Evolutionary conservation across 257 asterid species (phyloP).

Genomic region (Primulina huaijiensis): DNA sequence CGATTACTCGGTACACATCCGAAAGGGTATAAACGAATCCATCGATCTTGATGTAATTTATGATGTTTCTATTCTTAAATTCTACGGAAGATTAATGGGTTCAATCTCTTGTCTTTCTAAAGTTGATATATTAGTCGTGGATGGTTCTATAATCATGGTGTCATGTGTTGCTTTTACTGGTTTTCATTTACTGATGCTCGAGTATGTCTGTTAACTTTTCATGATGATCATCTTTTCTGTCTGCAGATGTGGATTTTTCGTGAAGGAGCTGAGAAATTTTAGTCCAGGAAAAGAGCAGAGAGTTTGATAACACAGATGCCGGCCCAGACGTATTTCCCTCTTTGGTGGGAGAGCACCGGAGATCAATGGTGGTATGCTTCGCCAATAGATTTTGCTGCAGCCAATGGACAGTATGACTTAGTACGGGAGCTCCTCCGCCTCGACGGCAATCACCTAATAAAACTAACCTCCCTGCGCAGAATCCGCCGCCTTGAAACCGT

Average conservation of each 20-base stretch:
- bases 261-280: background rate
- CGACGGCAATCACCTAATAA: conserved; percentile 49
- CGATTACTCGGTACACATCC: background rate
- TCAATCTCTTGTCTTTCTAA: no score
- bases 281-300: background rate
- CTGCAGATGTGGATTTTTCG: background rate
- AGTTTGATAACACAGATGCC: background rate
- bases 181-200: background rate
- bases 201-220: background rate
- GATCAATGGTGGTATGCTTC: conserved; percentile 77
- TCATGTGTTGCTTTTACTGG: background rate
- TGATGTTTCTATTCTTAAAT: background rate
- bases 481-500: conserved; percentile 60
- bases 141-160: background rate
- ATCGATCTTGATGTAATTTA: background rate
- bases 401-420: conserved; percentile 59
- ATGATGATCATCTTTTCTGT: background rate
- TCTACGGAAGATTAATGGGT: background rate
- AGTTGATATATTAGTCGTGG: no score
- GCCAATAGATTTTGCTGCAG: conserved; percentile 64
- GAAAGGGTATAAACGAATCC: no score
- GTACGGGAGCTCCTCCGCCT: conserved; percentile 50
- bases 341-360: conserved; percentile 66
- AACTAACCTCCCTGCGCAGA: conserved; percentile 53
- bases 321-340: conserved; percentile 43